A percentile compares a stretch with the other conserved stretches of the same genome.
Conservation (phyloP, 345 rosid species). For the Streptanthus diversifolius region DNA sequence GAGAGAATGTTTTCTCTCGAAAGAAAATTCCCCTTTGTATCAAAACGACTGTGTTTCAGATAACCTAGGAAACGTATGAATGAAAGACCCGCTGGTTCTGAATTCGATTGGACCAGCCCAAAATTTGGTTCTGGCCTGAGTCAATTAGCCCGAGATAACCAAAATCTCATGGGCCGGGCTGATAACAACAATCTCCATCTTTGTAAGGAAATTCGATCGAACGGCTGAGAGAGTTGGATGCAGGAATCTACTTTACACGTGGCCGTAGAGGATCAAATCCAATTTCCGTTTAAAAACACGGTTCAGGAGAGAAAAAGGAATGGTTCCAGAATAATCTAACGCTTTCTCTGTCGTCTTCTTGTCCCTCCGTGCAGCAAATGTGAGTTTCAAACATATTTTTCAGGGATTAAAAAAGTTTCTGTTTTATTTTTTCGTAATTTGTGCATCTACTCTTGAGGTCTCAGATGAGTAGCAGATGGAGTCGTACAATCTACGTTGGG, state of each 20-base stretch:
- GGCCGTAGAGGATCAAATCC: background rate
- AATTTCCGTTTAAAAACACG: background rate
- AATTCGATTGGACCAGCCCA: background rate
- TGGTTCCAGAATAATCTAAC: constrained; percentile 28
- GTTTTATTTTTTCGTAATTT: background rate
- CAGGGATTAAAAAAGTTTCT: background rate
- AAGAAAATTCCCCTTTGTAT: background rate
- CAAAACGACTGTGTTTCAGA: constrained; percentile 14
- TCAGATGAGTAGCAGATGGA: constrained; percentile 77
- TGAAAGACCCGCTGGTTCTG: too few species aligned
- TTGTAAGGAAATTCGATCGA: background rate
- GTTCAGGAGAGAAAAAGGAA: background rate
- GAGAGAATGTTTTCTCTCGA: background rate
- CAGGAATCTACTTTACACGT: constrained; percentile 6
- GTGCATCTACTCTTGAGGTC: background rate
- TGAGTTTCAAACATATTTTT: background rate
- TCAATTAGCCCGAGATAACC: background rate
- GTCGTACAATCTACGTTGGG: constrained; percentile 88
- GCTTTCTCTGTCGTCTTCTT: constrained; percentile 2
- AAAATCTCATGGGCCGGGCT: background rate
- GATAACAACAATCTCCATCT: background rate
- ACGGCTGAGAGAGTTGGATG: background rate
- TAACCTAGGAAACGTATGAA: constrained; percentile 15
- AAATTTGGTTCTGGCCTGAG: background rate
- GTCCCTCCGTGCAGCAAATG: background rate